Evolutionary conservation across 441 rosid species (phyloP).

Genomic region (Metrosideros polymorpha): DNA sequence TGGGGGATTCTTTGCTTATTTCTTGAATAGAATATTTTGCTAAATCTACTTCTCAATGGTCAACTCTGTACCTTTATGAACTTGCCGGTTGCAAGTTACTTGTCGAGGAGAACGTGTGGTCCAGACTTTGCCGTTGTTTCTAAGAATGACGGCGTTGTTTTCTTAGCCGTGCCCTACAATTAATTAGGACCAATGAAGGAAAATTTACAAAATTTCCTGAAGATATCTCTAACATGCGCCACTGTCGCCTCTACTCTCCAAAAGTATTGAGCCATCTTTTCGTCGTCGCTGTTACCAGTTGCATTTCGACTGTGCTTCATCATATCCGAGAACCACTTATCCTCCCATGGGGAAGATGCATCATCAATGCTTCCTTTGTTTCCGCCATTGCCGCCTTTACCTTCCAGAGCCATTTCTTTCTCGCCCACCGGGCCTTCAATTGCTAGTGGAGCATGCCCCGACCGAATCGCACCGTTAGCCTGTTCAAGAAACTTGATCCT

Average conservation of each 20-base stretch:
- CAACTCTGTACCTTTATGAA: background rate
- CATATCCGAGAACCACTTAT: conserved; percentile 9
- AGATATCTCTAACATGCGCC: too few relatives aligned
- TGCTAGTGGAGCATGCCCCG: background rate
- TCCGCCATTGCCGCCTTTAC: background rate
- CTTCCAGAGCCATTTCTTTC: background rate
- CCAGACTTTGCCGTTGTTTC: too few relatives aligned
- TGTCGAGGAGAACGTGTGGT: too few relatives aligned
- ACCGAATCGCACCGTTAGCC: background rate
- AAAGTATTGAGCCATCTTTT: too few relatives aligned
- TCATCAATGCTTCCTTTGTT: background rate
- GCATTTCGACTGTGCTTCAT: background rate
- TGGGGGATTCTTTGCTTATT: background rate
- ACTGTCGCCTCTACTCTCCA: too few relatives aligned
- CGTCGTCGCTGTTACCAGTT: background rate
- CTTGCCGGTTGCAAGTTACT: too few relatives aligned
- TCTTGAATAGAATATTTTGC: background rate
- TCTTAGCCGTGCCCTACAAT: too few relatives aligned
- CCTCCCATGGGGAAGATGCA: background rate
- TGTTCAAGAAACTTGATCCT: conserved; percentile 6
- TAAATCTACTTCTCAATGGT: background rate
- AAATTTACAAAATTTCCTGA: background rate
- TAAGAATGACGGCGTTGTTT: too few relatives aligned
- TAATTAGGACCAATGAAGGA: background rate
- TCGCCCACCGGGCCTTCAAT: background rate